A percentile compares a stretch with the other conserved stretches of the same genome.
Evolutionary conservation across 257 asterid genomes (phyloP).

Genomic region (Primulina tabacum): DNA sequence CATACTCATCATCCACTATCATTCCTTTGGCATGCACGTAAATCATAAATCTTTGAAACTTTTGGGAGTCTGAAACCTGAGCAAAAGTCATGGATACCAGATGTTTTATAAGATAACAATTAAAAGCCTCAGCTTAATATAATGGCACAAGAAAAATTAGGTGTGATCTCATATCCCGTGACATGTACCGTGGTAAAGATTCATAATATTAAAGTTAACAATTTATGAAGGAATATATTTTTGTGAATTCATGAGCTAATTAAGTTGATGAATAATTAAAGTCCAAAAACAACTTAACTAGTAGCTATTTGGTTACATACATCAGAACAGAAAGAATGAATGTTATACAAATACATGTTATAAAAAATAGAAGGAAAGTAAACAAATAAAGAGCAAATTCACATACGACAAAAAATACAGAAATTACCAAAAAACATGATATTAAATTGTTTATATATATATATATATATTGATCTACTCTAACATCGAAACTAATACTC

Average conservation of each 20-base stretch:
- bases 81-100: conserved; percentile 14
- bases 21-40: conserved; percentile 95
- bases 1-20: conserved; percentile 88
- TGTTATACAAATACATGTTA: no score
- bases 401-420: background rate
- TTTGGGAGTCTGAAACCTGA: conserved; percentile 66
- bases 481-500: no score
- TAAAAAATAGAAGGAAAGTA: background rate
- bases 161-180: conserved; percentile 1
- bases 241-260: background rate
- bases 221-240: no score
- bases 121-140: background rate
- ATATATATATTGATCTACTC: background rate
- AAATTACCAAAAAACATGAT: background rate
- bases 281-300: background rate
- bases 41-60: conserved; percentile 79
- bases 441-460: background rate
- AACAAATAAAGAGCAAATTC: background rate
- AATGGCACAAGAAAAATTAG: background rate
- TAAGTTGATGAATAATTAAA: background rate
- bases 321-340: background rate
- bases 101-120: conserved; percentile 3
- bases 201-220: background rate
- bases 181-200: background rate
- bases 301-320: background rate